A percentile compares a stretch with the other conserved stretches of the same genome.
Conservation (phyloP, 2,329 filamentous ascomycete species). For the Gnomoniopsis smithogilvyi region DNA sequence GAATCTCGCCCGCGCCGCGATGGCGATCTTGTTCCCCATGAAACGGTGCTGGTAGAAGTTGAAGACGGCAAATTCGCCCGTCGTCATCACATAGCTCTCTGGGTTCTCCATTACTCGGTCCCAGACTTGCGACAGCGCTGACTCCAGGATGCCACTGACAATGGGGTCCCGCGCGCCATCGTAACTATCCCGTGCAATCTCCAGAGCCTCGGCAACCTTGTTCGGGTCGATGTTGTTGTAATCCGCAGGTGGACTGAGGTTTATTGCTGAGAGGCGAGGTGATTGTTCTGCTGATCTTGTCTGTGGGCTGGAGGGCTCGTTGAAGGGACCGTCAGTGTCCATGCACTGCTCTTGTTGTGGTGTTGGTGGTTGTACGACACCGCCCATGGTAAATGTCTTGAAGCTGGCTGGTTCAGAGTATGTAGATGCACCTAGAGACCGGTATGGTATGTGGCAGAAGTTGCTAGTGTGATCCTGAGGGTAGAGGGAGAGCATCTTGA, state of each 20-base stretch:
- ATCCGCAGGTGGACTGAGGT: slow-evolving; percentile 13
- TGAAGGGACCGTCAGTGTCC: slow-evolving; percentile 9
- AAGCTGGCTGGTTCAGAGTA: neutral
- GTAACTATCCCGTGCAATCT: slow-evolving; percentile 71
- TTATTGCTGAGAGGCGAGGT: neutral
- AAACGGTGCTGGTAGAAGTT: slow-evolving; percentile 77
- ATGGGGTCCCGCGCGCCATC: slow-evolving; percentile 61
- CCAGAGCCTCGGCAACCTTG: slow-evolving; percentile 63
- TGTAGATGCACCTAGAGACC: neutral
- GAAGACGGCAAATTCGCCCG: slow-evolving; percentile 81
- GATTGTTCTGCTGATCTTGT: slow-evolving; percentile 10
- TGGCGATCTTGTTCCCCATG: slow-evolving; percentile 44
- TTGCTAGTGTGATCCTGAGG: slow-evolving; percentile 11
- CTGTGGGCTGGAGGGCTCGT: slow-evolving; percentile 9
- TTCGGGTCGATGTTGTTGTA: slow-evolving; percentile 7
- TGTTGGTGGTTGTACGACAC: slow-evolving; percentile 6
- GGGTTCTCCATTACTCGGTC: slow-evolving; percentile 61
- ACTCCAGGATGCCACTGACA: slow-evolving; percentile 64
- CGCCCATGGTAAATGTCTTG: slow-evolving; percentile 9
- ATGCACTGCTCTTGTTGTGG: slow-evolving; percentile 8
- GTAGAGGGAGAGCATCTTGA: slow-evolving; percentile 13
- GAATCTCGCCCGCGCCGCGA: slow-evolving; percentile 47
- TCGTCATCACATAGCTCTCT: slow-evolving; percentile 67
- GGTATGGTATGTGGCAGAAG: slow-evolving; percentile 11
- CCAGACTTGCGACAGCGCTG: slow-evolving; percentile 64